Evolutionary conservation across 164 flowering plant species (phyloP), one percentile per base, ranked within the genome.

Genomic region (Nelumbo lutea): DNA sequence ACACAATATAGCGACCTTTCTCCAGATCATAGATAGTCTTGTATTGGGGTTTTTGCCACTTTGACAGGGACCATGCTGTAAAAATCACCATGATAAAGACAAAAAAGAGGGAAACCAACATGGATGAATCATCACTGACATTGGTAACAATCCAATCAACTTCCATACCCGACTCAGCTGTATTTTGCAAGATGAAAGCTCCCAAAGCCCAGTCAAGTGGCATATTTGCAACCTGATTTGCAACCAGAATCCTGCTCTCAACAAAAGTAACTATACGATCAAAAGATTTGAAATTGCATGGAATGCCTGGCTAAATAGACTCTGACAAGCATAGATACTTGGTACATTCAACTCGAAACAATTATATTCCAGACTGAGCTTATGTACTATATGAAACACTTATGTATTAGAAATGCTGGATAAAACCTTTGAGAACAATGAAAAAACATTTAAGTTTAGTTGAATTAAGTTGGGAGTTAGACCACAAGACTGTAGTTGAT

Each of bases 171-270:
- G 57, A 40, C 42, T 72, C 72, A 7, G 76, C 67, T 52, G 82
- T 72, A 70, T 69, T 86, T 65, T 86, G 90, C 76, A 92, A 67
- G 74, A 95, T 87, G 82, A 92, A 92, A 62, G 97, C 99, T 73
- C 99, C 99, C 59, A 92, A 71, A 50, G 97, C 94, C 99, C 99
- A 95, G 79, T 92, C 99, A 58, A 95, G 90, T 41, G 96, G 93
- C 47, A 83, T 83, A 48, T 78, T 74, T 51, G 79, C 77, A 14
- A 90, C 96, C 65, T 89, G 86, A 78, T 85, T 90, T 15, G 88
- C 81, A 72, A 78, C 86, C 11, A 62, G 73, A 67, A 95, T 78
- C 84, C 99, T 95, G 92, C 60, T 71, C 60, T 71, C 51, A 65
- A 55, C 27, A 27, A 27, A 27, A 27, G 27, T 27, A 27, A 27